A percentile compares a stretch with the other conserved stretches of the same genome.
These are phyloP conservation scores for Gastrolobium bilobum DNA, from an alignment of 306 rosid genomes.

Conservation along the genomic window DNA sequence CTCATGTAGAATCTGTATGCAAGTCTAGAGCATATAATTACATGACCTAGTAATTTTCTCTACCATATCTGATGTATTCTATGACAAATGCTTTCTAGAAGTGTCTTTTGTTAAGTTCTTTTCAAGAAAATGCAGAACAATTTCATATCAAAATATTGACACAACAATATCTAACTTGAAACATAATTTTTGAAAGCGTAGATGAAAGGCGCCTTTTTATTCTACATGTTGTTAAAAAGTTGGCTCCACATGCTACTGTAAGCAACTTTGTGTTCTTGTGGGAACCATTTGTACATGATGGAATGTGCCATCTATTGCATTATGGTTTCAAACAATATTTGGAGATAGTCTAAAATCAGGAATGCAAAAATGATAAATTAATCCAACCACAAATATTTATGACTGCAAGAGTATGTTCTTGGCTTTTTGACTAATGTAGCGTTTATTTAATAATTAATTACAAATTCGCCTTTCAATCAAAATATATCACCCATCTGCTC, in stretches of 20 bases:
- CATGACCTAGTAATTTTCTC: constrained; percentile 23
- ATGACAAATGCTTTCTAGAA: neutral
- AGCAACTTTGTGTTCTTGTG: neutral
- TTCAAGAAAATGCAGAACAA: no score
- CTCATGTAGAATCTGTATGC: constrained; percentile 42
- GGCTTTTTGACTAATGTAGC: no score
- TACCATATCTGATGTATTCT: neutral
- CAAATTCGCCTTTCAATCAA: no score
- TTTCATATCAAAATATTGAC: no score
- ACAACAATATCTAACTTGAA: no score
- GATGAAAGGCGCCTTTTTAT: no score
- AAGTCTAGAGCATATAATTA: constrained; percentile 6
- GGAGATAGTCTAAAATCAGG: neutral
- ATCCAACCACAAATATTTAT: no score
- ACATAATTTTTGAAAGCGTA: no score
- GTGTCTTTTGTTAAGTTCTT: neutral
- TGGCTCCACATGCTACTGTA: neutral
- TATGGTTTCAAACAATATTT: neutral
- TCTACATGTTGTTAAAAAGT: neutral
- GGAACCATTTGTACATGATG: neutral
- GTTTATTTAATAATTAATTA: no score
- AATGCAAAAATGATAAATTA: neutral
- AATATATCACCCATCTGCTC: no score
- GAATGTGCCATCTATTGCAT: neutral
- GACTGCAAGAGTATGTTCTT: no score